These are phyloP conservation scores for Sedum album DNA, from an alignment of 164 flowering plant genomes.

Conservation along the genomic window DNA sequence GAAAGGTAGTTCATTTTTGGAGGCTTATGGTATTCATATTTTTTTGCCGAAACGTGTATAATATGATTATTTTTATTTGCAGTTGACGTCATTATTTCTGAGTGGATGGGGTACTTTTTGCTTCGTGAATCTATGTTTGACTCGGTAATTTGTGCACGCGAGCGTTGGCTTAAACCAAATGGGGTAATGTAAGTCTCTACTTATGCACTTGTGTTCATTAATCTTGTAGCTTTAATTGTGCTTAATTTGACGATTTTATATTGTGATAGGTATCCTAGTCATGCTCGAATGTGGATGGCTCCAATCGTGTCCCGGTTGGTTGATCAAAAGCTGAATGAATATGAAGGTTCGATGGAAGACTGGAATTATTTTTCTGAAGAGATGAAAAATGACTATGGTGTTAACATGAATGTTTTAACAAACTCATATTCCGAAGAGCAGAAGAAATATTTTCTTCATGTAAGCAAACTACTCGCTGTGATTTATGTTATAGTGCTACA, in stretches of 20 bases:
- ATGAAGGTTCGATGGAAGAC: slow-evolving; percentile 59
- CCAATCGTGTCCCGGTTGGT: slow-evolving; percentile 71
- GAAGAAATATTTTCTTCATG: slow-evolving; percentile 61
- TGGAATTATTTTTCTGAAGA: slow-evolving; percentile 63
- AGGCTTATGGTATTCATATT: too few relatives aligned
- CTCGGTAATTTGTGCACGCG: slow-evolving; percentile 28
- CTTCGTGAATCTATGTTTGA: slow-evolving; percentile 98
- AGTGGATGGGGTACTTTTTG: slow-evolving; percentile 99
- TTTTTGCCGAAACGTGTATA: too few relatives aligned
- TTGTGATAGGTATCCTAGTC: slow-evolving; percentile 82
- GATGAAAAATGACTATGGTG: slow-evolving; percentile 17
- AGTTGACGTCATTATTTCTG: slow-evolving; percentile 96
- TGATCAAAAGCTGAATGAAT: slow-evolving; percentile 66
- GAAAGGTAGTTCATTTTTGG: too few relatives aligned
- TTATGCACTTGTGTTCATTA: too few relatives aligned
- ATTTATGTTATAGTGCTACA: too few relatives aligned
- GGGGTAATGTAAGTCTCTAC: slow-evolving; percentile 68
- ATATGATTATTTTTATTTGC: too few relatives aligned
- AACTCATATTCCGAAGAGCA: slow-evolving; percentile 34
- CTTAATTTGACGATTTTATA: neutral
- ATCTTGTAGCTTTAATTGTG: neutral
- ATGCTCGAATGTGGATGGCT: slow-evolving; percentile 97
- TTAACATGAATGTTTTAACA: slow-evolving; percentile 73
- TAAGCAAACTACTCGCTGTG: slow-evolving; percentile 14
- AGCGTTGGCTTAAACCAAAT: slow-evolving; percentile 82